Base-by-base conservation (phyloP, 305 asterid genomes). In the Vinca major region DNA sequence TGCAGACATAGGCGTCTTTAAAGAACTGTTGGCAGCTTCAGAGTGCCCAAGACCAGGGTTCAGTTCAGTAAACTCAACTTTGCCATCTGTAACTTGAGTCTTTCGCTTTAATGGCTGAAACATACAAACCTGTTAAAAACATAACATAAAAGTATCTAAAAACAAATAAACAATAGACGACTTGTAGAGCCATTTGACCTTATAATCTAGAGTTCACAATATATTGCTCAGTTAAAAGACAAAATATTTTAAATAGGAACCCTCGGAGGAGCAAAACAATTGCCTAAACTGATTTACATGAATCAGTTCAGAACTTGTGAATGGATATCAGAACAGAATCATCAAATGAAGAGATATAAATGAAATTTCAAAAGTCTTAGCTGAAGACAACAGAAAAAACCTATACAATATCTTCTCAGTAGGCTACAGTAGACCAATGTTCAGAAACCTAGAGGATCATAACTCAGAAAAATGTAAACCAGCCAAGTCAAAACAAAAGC, bases 61-160 rank as follows among this genome's bases (percentile, higher is more conserved):
- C 51, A 70, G 82, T 72, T 83, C 85, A 55, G 75, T 73, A 77
- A 83, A 73, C 73, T 80, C 86, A 26, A 62, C 78, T 86, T 83
- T 88, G 80, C 54, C 69, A 66, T 80, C 82, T 62, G 83, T 76
- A 72, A 68, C 75, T 54, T 82, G 81, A 17, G 73, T 71, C 84
- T 91, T 94, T 80, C 96, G 86, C 87, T 94, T 89, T 71, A 76
- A 81, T 77, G 87, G 83, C 96, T 93, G 63, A 69, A 66, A 62
- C 57, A 73, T 39, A 71, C 67, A 77, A 80, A 53, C 57, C 1
- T 14, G 47, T 57, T 1, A 17, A 58, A 44, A 43, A 48, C 57
- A 33, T 2, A 65, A 63, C 19, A 74, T 13, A 61, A 6, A 61
- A 61, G 20, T 47, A 11, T 62, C 17, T 50, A 21, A 74, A 49